Evolutionary conservation across 176 grass and related monocot species (phyloP).

Genomic region (Eragrostis nindensis): DNA sequence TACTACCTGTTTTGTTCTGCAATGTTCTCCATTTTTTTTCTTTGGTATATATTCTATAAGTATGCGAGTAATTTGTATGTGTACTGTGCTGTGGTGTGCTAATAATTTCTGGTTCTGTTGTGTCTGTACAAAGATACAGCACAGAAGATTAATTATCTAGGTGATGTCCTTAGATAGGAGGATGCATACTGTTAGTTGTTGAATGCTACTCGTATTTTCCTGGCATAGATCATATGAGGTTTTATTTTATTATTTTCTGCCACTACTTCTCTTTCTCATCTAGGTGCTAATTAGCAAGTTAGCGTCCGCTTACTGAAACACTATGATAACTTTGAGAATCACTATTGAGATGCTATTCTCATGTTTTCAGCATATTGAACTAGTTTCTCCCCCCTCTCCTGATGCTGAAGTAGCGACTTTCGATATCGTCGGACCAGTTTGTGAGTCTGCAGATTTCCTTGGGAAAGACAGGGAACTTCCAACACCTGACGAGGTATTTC

Average conservation of each 20-base stretch:
- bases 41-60: neutral
- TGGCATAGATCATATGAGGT: too few relatives aligned
- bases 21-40: neutral
- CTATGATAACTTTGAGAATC: too few relatives aligned
- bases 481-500: slow-evolving; percentile 70
- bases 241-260: too few relatives aligned
- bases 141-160: neutral
- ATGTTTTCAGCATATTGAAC: slow-evolving; percentile 72
- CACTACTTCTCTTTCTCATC: too few relatives aligned
- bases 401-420: slow-evolving; percentile 66
- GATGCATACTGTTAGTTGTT: too few relatives aligned
- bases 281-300: too few relatives aligned
- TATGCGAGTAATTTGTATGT: neutral
- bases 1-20: neutral
- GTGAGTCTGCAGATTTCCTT: slow-evolving; percentile 98
- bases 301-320: too few relatives aligned
- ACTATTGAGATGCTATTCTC: slow-evolving; percentile 17
- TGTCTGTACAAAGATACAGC: neutral
- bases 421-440: slow-evolving; percentile 97
- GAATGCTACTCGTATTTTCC: too few relatives aligned
- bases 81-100: neutral
- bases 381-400: slow-evolving; percentile 67
- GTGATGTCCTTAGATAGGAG: too few relatives aligned
- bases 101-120: neutral
- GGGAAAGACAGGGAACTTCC: slow-evolving; percentile 88